These are phyloP conservation scores for Porcisia deanei DNA, from an alignment of 208 protist species.

Conservation along the genomic window DNA sequence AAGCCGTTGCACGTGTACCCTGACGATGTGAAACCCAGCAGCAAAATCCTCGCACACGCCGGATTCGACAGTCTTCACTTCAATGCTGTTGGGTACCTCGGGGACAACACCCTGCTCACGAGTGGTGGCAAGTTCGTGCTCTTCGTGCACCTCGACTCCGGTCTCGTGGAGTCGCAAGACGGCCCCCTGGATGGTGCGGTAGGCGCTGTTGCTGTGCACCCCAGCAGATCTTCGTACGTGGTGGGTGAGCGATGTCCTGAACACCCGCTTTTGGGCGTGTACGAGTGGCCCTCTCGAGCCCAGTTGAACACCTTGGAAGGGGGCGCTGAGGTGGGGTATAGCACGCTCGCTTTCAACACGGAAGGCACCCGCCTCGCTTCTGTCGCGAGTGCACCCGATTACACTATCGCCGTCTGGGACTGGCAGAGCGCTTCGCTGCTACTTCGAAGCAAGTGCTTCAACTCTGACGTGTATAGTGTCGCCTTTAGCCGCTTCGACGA, in stretches of 20 bases:
- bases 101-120: conserved; percentile 61
- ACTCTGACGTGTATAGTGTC: conserved; percentile 93
- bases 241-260: conserved; percentile 77
- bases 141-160: conserved; percentile 69
- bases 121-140: conserved; percentile 84
- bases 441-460: conserved; percentile 96
- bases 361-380: conserved; percentile 93
- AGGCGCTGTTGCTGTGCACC: conserved; percentile 71
- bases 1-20: conserved; percentile 81
- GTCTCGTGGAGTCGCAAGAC: conserved; percentile 51
- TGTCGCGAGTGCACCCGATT: conserved; percentile 95
- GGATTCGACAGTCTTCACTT: conserved; percentile 69
- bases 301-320: conserved; percentile 64
- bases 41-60: conserved; percentile 50
- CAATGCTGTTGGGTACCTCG: conserved; percentile 68
- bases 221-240: conserved; percentile 66
- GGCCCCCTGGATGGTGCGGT: conserved; percentile 60
- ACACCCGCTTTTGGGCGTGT: conserved; percentile 75
- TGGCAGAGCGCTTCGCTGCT: conserved; percentile 90
- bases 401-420: conserved; percentile 96
- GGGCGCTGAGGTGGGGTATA: conserved; percentile 87
- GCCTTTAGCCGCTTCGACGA: conserved; percentile 93
- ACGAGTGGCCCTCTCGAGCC: conserved; percentile 74
- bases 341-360: conserved; percentile 82
- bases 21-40: conserved; percentile 31